Conservation (phyloP, 768 basidiomycete species). For the Hortiboletus flavorubellus region DNA sequence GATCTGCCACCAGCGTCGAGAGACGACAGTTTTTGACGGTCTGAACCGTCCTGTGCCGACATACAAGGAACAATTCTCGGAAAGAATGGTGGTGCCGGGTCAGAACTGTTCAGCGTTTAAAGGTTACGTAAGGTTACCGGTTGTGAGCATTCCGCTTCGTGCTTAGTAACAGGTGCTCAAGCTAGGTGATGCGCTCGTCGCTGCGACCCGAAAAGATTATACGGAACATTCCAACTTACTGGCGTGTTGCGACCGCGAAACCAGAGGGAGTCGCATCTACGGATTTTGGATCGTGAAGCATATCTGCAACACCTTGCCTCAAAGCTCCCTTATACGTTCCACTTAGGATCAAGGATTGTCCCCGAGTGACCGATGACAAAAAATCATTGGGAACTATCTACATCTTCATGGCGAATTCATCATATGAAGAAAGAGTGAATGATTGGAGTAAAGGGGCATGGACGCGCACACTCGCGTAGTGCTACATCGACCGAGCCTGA, state of each 20-base stretch:
- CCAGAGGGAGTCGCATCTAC: no score
- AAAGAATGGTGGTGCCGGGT: not conserved
- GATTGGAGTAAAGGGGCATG: not conserved
- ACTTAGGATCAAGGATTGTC: no score
- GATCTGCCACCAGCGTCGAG: not conserved
- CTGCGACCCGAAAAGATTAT: no score
- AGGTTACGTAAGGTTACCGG: not conserved
- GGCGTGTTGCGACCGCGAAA: no score
- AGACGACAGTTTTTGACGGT: not conserved
- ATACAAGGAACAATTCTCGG: not conserved
- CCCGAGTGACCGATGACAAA: no score
- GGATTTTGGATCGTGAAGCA: no score
- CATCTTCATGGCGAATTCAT: constrained; percentile 17
- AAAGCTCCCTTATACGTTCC: no score
- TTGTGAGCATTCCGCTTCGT: no score
- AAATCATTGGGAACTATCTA: not conserved
- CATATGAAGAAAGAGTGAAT: not conserved
- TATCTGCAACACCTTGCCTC: no score
- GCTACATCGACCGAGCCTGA: not conserved
- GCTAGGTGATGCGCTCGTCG: no score
- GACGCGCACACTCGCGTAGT: not conserved
- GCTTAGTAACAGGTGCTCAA: no score
- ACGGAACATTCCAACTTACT: no score
- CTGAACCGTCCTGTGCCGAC: not conserved
- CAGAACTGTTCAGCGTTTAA: not conserved